Percentiles rank a stretch among this genome's conserved stretches.
phyloP scores from a whole-genome alignment of 371 early-diverging fungal genomes.

The Sporodiniella umbellata region DNA sequence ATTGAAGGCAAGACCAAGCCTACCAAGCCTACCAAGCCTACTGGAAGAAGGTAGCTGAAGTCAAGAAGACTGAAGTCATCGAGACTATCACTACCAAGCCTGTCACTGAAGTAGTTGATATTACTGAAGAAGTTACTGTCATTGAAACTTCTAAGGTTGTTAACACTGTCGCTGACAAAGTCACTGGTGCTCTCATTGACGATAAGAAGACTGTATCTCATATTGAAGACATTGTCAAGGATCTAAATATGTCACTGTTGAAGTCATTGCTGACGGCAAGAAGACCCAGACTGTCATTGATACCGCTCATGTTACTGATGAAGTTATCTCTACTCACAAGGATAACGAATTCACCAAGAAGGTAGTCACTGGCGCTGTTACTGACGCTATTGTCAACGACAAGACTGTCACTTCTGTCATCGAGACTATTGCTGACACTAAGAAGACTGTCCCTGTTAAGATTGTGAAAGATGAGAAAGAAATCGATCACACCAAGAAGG shows the following conservation, averaged over 20 bases:
- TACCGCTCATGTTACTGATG: constrained; percentile 1
- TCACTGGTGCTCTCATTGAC: neutral
- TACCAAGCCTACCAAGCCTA: neutral
- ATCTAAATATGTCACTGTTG: no score
- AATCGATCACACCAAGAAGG: neutral
- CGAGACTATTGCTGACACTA: constrained; percentile 16
- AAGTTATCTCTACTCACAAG: constrained; percentile 3
- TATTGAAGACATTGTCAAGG: no score
- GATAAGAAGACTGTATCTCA: constrained; percentile 1
- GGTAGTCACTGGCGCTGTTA: no score
- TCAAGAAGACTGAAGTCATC: neutral
- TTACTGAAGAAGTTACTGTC: neutral
- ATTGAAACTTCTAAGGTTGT: neutral
- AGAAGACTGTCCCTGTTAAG: no score
- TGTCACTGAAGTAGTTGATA: neutral
- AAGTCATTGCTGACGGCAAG: neutral
- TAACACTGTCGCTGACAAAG: neutral
- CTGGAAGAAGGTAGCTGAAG: neutral
- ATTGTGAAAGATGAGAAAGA: neutral
- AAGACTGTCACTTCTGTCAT: constrained; percentile 15
- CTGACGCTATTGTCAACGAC: no score
- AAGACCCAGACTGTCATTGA: constrained; percentile 1
- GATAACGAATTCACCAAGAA: neutral
- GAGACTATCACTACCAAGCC: neutral
- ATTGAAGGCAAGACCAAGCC: constrained; percentile 1